These are phyloP conservation scores for Aspergillus clavatus DNA, from an alignment of 2,329 filamentous ascomycete genomes.

Conservation along the genomic window DNA sequence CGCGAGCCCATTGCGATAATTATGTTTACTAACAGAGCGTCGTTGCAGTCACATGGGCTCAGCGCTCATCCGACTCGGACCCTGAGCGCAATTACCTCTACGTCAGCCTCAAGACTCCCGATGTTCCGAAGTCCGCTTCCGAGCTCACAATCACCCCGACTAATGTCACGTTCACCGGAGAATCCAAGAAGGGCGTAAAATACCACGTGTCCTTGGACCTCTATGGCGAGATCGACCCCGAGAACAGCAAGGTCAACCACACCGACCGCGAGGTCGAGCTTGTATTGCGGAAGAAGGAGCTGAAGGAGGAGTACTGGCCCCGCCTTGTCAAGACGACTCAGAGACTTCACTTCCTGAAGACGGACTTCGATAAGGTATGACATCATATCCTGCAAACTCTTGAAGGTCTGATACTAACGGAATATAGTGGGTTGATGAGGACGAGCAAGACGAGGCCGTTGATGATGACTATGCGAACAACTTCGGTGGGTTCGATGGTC, in stretches of 20 bases:
- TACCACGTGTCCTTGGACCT: conserved; percentile 86
- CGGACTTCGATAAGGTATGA: conserved; percentile 89
- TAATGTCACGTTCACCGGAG: conserved; percentile 73
- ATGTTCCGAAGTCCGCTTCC: conserved; percentile 69
- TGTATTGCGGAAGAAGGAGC: conserved; percentile 94
- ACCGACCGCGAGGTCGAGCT: conserved; percentile 82
- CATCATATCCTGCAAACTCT: not conserved
- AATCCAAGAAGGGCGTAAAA: conserved; percentile 78
- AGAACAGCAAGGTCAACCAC: conserved; percentile 81
- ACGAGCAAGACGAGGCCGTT: conserved; percentile 87
- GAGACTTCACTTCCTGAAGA: conserved; percentile 95
- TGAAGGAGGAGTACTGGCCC: conserved; percentile 93
- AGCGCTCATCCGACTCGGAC: conserved; percentile 80
- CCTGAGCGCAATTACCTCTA: conserved; percentile 89
- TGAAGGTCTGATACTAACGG: conserved; percentile 11
- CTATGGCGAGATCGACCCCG: conserved; percentile 83
- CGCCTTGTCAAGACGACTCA: conserved; percentile 83
- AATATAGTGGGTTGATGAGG: conserved; percentile 83
- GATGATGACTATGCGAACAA: conserved; percentile 65
- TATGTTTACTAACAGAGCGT: not conserved
- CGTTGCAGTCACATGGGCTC: conserved; percentile 86
- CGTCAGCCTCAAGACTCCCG: conserved; percentile 83
- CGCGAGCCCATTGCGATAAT: not conserved
- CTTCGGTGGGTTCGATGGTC: conserved; percentile 47
- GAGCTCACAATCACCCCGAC: conserved; percentile 79